These are phyloP conservation scores for Leccinum boreale DNA, from an alignment of 768 basidiomycete species.

Conservation along the genomic window DNA sequence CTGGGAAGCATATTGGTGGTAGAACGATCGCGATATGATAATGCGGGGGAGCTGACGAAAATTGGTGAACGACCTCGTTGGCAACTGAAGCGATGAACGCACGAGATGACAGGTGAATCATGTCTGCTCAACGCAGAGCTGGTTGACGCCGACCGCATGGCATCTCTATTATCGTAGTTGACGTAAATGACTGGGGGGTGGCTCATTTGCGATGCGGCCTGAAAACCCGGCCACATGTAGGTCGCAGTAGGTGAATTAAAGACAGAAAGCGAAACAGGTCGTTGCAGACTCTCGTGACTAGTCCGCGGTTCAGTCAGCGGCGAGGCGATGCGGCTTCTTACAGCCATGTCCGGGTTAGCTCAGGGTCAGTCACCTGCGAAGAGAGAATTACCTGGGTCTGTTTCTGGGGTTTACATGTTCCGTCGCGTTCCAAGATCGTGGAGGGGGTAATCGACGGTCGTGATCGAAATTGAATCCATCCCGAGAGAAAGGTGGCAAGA, in stretches of 20 bases:
- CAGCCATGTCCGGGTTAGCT: slow-evolving; percentile 19
- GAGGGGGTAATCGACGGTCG: slow-evolving; percentile 31
- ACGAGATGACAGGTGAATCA: slow-evolving; percentile 30
- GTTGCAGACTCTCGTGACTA: slow-evolving; percentile 27
- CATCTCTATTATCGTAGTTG: slow-evolving; percentile 30
- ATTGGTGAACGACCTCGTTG: slow-evolving; percentile 15
- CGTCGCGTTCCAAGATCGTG: slow-evolving; percentile 29
- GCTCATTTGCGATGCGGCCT: slow-evolving; percentile 42
- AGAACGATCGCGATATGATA: slow-evolving; percentile 25
- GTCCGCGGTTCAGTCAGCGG: slow-evolving; percentile 17
- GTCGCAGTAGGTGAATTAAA: slow-evolving; percentile 44
- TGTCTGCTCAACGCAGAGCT: slow-evolving; percentile 28
- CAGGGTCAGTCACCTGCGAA: slow-evolving; percentile 4
- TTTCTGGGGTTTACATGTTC: slow-evolving; percentile 22
- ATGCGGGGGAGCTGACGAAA: slow-evolving; percentile 26
- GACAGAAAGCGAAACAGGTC: slow-evolving; percentile 37
- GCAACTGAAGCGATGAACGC: slow-evolving; percentile 20
- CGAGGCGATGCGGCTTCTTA: slow-evolving; percentile 23
- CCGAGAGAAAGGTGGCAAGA: slow-evolving; percentile 30
- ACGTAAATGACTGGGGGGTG: slow-evolving; percentile 40
- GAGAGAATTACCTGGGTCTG: slow-evolving; percentile 23
- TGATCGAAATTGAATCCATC: slow-evolving; percentile 33
- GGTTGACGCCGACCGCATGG: slow-evolving; percentile 32
- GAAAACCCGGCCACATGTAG: slow-evolving; percentile 47
- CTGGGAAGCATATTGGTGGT: slow-evolving; percentile 30